A percentile compares a stretch with the other conserved stretches of the same genome.
Evolutionary conservation across 768 basidiomycete genomes (phyloP).

Genomic region (Podaxis pistillaris): DNA sequence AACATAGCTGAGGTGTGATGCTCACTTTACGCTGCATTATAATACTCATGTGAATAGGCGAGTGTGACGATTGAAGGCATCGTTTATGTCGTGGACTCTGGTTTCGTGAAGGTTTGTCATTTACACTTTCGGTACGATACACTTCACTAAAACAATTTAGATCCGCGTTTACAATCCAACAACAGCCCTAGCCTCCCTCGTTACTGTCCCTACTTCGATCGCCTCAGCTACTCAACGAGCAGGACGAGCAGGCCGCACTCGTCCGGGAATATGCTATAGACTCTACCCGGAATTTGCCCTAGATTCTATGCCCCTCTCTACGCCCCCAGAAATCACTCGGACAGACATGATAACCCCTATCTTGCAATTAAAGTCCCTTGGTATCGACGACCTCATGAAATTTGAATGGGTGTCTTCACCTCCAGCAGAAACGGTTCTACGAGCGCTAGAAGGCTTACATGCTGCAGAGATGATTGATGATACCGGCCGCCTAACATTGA

Average conservation of each 20-base stretch:
- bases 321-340: constrained; percentile 87
- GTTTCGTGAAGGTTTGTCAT: constrained; percentile 82
- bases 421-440: constrained; percentile 78
- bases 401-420: constrained; percentile 95
- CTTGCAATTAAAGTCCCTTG: constrained; percentile 90
- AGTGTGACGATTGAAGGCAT: constrained; percentile 97
- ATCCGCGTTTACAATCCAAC: constrained; percentile 89
- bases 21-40: not conserved
- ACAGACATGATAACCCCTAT: constrained; percentile 91
- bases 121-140: not conserved
- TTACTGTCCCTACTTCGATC: constrained; percentile 77
- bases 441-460: constrained; percentile 82
- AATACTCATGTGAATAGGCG: constrained; percentile 47
- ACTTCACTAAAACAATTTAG: constrained; percentile 36
- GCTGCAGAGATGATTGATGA: constrained; percentile 83
- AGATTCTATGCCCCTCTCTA: constrained; percentile 59
- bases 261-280: constrained; percentile 89
- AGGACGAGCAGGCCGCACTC: constrained; percentile 92
- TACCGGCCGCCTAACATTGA: constrained; percentile 69
- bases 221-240: constrained; percentile 93
- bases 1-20: constrained; percentile 87
- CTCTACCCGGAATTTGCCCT: constrained; percentile 74
- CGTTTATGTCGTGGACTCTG: constrained; percentile 90
- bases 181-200: constrained; percentile 80
- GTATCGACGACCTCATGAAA: constrained; percentile 92